phyloP scores from a whole-genome alignment of 176 grass and related monocot species.

The Themeda triandra region DNA sequence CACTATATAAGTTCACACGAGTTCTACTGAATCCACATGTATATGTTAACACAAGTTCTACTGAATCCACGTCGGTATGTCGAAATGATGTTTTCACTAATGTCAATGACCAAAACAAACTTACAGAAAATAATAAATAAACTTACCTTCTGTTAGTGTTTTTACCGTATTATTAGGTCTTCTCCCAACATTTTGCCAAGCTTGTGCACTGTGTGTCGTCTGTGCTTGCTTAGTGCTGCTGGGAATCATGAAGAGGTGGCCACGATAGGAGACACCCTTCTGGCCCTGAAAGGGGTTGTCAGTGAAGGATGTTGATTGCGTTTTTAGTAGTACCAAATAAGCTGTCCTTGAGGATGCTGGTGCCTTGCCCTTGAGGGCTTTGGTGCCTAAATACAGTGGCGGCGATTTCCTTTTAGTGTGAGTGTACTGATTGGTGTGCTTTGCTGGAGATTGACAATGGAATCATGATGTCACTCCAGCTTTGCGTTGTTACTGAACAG shows the following conservation, averaged over 20 bases:
- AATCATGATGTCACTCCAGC: neutral
- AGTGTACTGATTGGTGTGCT: neutral
- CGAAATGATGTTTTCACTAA: neutral
- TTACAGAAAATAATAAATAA: neutral
- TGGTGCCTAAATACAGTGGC: neutral
- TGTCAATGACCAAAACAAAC: neutral
- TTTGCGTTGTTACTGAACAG: neutral
- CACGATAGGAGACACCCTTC: neutral
- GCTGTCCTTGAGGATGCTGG: neutral
- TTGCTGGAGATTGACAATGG: neutral
- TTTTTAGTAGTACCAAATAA: conserved; percentile 5
- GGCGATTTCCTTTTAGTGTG: neutral
- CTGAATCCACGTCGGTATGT: neutral
- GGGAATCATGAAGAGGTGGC: neutral
- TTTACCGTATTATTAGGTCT: neutral
- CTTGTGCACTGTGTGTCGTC: neutral
- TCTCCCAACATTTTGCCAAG: neutral
- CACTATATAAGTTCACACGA: neutral
- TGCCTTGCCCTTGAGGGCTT: neutral
- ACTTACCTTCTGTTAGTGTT: neutral
- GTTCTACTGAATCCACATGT: too few relatives aligned
- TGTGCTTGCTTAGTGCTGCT: neutral
- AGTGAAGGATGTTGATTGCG: neutral
- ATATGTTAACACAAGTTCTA: neutral
- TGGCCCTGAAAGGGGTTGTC: neutral